phyloP scores from a whole-genome alignment of 163 green algal species.

The Scenedesmus sp. region DNA sequence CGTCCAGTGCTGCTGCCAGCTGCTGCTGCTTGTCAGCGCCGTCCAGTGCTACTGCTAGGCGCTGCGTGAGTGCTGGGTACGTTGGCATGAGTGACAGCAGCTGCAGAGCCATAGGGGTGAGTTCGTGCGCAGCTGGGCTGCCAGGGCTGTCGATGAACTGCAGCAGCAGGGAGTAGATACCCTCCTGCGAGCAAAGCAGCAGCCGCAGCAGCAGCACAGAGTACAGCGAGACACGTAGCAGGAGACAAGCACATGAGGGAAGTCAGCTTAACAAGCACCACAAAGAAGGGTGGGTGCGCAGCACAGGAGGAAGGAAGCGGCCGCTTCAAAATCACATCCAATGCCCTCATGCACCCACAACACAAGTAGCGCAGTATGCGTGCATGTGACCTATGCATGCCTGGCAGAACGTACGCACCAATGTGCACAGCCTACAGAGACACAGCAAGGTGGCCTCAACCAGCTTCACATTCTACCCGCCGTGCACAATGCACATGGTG shows the following conservation, averaged over 20 bases:
- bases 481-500: too few relatives aligned
- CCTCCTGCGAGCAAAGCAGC: constrained; percentile 31
- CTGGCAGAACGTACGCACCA: neutral
- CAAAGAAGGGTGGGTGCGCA: too few relatives aligned
- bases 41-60: constrained; percentile 55
- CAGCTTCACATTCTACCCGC: too few relatives aligned
- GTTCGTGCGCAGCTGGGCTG: neutral
- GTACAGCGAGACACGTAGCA: neutral
- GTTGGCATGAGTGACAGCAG: constrained; percentile 70
- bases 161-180: constrained; percentile 64
- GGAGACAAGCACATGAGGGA: too few relatives aligned
- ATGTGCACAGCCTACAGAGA: neutral
- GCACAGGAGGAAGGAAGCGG: too few relatives aligned
- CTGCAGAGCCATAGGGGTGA: constrained; percentile 50
- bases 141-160: constrained; percentile 64
- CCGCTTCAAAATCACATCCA: too few relatives aligned
- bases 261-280: too few relatives aligned
- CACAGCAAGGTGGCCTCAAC: too few relatives aligned
- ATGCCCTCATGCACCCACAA: too few relatives aligned
- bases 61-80: constrained; percentile 51
- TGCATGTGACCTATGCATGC: neutral
- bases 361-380: neutral
- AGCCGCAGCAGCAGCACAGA: neutral
- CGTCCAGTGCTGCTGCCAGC: constrained; percentile 4
- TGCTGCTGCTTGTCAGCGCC: constrained; percentile 35